These are phyloP conservation scores for Penicillium olsonii DNA, from an alignment of 2,329 filamentous ascomycete genomes.

Conservation along the genomic window DNA sequence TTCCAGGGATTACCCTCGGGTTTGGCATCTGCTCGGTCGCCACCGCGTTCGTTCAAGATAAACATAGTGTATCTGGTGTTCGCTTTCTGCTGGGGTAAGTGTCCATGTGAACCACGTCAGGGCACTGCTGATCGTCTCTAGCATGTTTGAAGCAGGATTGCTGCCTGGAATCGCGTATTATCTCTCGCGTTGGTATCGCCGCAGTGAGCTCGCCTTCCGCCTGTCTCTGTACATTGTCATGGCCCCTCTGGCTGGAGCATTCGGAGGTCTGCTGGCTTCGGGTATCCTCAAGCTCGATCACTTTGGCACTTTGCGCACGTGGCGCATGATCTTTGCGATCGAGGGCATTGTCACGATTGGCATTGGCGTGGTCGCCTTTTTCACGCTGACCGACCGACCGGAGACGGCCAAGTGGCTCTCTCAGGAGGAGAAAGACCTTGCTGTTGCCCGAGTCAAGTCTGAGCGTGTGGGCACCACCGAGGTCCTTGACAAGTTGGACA, in stretches of 20 bases:
- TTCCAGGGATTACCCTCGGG: slow-evolving; percentile 61
- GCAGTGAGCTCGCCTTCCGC: slow-evolving; percentile 67
- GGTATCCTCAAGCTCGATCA: slow-evolving; percentile 63
- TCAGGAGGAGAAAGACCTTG: slow-evolving; percentile 66
- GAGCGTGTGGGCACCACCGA: slow-evolving; percentile 64
- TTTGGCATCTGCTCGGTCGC: slow-evolving; percentile 66
- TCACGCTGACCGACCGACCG: slow-evolving; percentile 68
- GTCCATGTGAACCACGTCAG: background rate
- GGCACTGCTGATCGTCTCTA: background rate
- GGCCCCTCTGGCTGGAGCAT: slow-evolving; percentile 69
- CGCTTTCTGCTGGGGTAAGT: slow-evolving; percentile 62
- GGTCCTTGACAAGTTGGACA: slow-evolving; percentile 65
- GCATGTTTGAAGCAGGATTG: slow-evolving; percentile 71
- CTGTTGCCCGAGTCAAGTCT: slow-evolving; percentile 67
- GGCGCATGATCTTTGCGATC: slow-evolving; percentile 73
- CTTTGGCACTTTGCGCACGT: slow-evolving; percentile 59
- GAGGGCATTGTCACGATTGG: slow-evolving; percentile 66
- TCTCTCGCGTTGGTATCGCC: slow-evolving; percentile 70
- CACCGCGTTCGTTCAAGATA: slow-evolving; percentile 65
- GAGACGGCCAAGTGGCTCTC: slow-evolving; percentile 68
- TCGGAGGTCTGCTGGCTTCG: slow-evolving; percentile 66
- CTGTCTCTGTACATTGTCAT: slow-evolving; percentile 70
- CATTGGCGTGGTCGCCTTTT: slow-evolving; percentile 61
- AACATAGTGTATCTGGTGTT: slow-evolving; percentile 57
- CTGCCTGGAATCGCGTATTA: slow-evolving; percentile 75